Evolutionary conservation across 805 yeast genomes (phyloP).

Genomic region (Myxozyma neglecta): DNA sequence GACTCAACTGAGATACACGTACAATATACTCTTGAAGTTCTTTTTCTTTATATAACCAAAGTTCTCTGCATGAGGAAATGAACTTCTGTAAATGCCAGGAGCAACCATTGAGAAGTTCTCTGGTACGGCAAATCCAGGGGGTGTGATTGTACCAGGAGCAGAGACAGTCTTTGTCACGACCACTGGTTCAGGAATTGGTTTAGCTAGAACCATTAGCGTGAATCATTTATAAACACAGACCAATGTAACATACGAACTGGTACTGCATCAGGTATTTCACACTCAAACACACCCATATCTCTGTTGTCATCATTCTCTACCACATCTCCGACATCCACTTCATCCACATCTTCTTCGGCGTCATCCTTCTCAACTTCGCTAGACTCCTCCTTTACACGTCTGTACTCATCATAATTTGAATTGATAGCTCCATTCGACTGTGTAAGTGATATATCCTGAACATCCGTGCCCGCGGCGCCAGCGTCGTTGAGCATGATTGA

Average conservation of each 20-base stretch:
- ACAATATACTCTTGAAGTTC: constrained; percentile 66
- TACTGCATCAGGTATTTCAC: constrained; percentile 1
- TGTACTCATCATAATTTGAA: background rate
- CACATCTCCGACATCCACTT: background rate
- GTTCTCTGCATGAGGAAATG: constrained; percentile 86
- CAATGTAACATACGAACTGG: background rate
- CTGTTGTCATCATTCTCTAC: background rate
- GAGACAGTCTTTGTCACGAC: background rate
- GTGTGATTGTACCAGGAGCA: background rate
- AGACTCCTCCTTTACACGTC: background rate
- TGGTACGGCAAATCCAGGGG: constrained; percentile 46
- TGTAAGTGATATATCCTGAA: background rate
- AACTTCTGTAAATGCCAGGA: constrained; percentile 74
- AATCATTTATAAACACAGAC: background rate
- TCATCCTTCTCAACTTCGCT: background rate
- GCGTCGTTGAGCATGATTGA: background rate
- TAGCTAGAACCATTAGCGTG: background rate
- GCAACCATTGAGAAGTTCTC: constrained; percentile 89
- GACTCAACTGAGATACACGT: background rate
- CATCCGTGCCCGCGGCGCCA: background rate
- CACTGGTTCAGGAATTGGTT: background rate
- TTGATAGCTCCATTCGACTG: background rate
- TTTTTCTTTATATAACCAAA: constrained; percentile 66
- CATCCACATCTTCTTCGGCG: background rate
- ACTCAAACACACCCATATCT: constrained; percentile 2